Evolutionary conservation across 495 filamentous ascomycete genomes (phyloP), one percentile per base, ranked within the genome.

Genomic region (Xylaria acuta): DNA sequence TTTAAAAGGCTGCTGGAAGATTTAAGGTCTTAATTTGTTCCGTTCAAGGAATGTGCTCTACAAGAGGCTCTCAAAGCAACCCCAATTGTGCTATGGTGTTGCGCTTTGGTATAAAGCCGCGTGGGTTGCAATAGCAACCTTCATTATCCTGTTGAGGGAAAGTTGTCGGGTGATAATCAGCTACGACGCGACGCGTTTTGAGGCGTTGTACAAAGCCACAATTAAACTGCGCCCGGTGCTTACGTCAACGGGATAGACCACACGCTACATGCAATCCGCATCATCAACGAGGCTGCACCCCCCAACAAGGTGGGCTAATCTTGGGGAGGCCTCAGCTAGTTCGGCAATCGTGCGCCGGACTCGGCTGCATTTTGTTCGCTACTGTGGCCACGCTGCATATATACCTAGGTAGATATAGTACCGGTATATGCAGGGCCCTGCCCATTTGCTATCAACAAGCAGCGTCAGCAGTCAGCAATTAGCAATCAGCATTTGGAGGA

Each of bases 201-300:
- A 6, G n/a, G 64, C 3, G 16, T 34, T 6, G 47, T n/a, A n/a
- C 32, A 27, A 56, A 56, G 30, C 34, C 30, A 30, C 49, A 16
- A 3, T 22, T 25, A 5, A 30, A 22, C 69, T 71, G 59, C 69
- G 69, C 49, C 60, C 36, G 32, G 25, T 66, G 70, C 51, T 67
- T 66, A 72, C 70, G 63, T 72, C 53, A 65, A 67, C 14, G 40
- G 25, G 32, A 8, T 27, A 14, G 25, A 27, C 18, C 14, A 27
- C 5, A 27, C 43, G 1, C 9, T 51, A 43, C 53, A 38, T 51
- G 14, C 41, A 38, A 49, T 18, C 22, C 66, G 22, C 67, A 60
- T 70, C 54, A 47, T 51, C 41, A 69, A 30, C 16, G 58, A 56
- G 69, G 59, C 69, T 64, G 43, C 16, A 45, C 58, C 45, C 53